Conservation (phyloP, 108 stramenopile species). For the Nitzschia sp. region DNA sequence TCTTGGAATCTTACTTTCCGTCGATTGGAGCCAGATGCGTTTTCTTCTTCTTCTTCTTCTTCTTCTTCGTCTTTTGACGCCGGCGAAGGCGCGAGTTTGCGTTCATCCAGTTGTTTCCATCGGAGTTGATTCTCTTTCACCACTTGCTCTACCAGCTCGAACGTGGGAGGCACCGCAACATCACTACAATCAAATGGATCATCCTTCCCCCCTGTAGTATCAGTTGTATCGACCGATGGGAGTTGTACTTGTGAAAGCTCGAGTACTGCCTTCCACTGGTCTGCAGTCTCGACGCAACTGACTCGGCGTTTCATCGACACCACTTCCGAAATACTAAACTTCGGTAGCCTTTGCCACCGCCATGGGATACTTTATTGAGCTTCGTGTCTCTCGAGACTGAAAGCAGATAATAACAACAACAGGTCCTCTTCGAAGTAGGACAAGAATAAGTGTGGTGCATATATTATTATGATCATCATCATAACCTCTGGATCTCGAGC, state of each 20-base stretch:
- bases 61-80: neutral
- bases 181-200: slow-evolving; percentile 70
- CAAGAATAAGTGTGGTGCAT: too few relatives aligned
- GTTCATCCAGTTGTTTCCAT: slow-evolving; percentile 63
- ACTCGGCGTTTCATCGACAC: neutral
- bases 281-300: slow-evolving; percentile 3
- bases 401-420: too few relatives aligned
- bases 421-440: too few relatives aligned
- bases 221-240: neutral
- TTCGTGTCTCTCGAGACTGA: too few relatives aligned
- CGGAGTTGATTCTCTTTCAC: slow-evolving; percentile 22
- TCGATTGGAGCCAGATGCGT: neutral
- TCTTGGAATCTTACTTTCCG: neutral
- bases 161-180: slow-evolving; percentile 32
- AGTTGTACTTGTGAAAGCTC: neutral
- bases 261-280: slow-evolving; percentile 1
- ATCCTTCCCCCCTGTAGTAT: neutral
- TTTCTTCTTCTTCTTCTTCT: neutral
- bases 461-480: too few relatives aligned
- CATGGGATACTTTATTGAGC: too few relatives aligned
- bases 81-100: slow-evolving; percentile 16
- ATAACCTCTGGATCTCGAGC: too few relatives aligned
- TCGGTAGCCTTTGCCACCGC: too few relatives aligned
- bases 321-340: too few relatives aligned
- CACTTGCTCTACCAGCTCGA: slow-evolving; percentile 43